Evolutionary conservation across 2,329 filamentous ascomycete genomes (phyloP), one percentile per base, ranked within the genome.

Genomic region (Pseudogymnoascus sp.): DNA sequence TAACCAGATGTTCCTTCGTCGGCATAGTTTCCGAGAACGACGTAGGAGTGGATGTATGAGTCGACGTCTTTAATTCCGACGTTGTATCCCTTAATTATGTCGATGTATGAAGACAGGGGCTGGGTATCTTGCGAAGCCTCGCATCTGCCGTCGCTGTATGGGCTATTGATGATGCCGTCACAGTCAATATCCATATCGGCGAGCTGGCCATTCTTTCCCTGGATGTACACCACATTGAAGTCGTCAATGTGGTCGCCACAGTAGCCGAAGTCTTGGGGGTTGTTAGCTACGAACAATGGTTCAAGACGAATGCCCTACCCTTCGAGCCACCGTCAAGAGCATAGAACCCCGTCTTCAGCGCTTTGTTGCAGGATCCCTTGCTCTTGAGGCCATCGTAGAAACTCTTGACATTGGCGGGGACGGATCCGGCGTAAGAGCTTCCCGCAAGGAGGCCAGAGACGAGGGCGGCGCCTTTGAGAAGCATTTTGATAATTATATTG

Each of bases 161-260:
- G 67, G 7, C 75, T 74, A 21, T 73, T 71, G 62, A 81, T 76
- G 7, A 75, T 69, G 21, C 83, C 83, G 67, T 86, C 83, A 68
- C 83, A 86, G 73, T 84, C 82, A 62, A 85, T 76, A 67, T 85
- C 83, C 80, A 85, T 83, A 71, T 85, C 80, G 61, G 75, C 77
- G 40, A 84, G 74, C 38, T 76, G 67, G 21, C 74, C 74, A 4
- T 71, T 68, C 2, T 70, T 73, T 50, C 78, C 78, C 64, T 80
- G 77, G 13, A 85, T 70, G 72, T 80, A 85, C 64, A 85, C 72
- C 46, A 80, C 74, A 37, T 76, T 70, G 29, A 70, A 64, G 53
- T 76, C 71, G 17, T 69, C 59, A 13, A 77, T 37, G 62, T 78
- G 76, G 65, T 82, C 80, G 44, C 77, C 79, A 66, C 81, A 83